Conservation (phyloP, 805 yeast species). For the Yarrowia alimentaria region DNA sequence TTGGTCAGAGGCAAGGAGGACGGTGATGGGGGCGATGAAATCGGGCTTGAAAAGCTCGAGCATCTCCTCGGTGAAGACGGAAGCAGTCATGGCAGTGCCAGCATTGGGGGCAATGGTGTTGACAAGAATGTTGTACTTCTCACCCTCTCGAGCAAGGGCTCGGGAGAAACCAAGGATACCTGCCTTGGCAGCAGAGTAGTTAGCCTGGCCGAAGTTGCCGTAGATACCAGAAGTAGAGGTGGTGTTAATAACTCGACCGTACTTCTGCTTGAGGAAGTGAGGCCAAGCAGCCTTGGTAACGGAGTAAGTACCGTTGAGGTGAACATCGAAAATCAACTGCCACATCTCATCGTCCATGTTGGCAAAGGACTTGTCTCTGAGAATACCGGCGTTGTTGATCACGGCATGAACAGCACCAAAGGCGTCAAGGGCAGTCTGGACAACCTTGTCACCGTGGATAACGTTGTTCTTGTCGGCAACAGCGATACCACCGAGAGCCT, state of each 20-base stretch:
- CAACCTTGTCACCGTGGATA: constrained; percentile 71
- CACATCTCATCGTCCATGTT: constrained; percentile 85
- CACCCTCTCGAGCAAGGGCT: constrained; percentile 90
- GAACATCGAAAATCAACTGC: constrained; percentile 77
- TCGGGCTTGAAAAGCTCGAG: constrained; percentile 80
- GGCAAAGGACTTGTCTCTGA: constrained; percentile 81
- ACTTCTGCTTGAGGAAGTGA: constrained; percentile 68
- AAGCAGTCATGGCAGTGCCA: constrained; percentile 94
- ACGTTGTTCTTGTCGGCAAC: constrained; percentile 83
- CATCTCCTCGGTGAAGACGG: constrained; percentile 77
- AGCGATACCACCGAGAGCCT: constrained; percentile 70
- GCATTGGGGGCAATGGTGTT: constrained; percentile 96
- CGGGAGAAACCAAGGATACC: constrained; percentile 82
- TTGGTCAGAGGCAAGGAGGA: constrained; percentile 71
- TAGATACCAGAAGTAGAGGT: constrained; percentile 96
- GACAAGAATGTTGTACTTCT: constrained; percentile 67
- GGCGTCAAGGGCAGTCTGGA: constrained; percentile 68
- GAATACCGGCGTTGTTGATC: constrained; percentile 91
- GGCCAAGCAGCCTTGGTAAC: constrained; percentile 94
- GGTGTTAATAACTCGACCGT: constrained; percentile 82
- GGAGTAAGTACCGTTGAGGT: constrained; percentile 75
- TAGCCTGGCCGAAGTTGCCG: constrained; percentile 97
- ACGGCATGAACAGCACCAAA: constrained; percentile 85
- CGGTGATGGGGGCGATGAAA: constrained; percentile 87
- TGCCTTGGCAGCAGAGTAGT: constrained; percentile 90